Percentiles rank a stretch among this genome's conserved stretches.
Conservation (phyloP, 352 stramenopile species). For the Pythium utonaiense region DNA sequence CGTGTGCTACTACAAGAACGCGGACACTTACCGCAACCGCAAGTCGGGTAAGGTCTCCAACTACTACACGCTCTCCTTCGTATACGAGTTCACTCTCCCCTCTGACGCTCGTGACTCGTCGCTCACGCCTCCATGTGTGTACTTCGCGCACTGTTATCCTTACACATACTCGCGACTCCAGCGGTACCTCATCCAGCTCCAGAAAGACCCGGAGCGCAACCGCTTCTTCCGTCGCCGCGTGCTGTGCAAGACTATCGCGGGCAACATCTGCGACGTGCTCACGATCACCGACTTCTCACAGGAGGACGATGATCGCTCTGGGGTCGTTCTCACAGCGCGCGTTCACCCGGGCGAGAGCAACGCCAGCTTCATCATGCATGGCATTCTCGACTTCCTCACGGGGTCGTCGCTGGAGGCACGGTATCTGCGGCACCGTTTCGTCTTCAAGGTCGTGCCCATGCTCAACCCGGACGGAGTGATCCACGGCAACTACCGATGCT, state of each 20-base stretch:
- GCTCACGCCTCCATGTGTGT: conserved; percentile 29
- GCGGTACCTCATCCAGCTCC: conserved; percentile 40
- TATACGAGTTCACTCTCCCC: conserved; percentile 49
- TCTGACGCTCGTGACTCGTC: neutral
- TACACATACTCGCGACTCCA: conserved; percentile 85
- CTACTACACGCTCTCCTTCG: conserved; percentile 79
- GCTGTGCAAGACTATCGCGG: conserved; percentile 79
- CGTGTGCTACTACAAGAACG: conserved; percentile 85
- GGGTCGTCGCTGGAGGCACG: conserved; percentile 60
- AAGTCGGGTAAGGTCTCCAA: conserved; percentile 43
- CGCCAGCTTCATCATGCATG: conserved; percentile 88
- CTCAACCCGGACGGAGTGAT: conserved; percentile 93
- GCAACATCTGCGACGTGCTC: conserved; percentile 85
- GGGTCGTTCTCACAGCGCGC: conserved; percentile 76
- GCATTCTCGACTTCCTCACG: conserved; percentile 86
- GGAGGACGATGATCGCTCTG: conserved; percentile 52
- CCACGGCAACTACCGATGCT: conserved; percentile 89
- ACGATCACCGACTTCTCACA: conserved; percentile 83
- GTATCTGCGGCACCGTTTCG: conserved; percentile 74
- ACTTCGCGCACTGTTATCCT: conserved; percentile 82
- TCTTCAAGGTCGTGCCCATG: conserved; percentile 92
- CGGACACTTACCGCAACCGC: conserved; percentile 55
- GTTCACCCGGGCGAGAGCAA: conserved; percentile 90
- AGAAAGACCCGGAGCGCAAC: conserved; percentile 49
- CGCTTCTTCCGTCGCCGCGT: conserved; percentile 51